phyloP scores from a whole-genome alignment of 495 filamentous ascomycete genomes.

The Aspergillus saccharolyticus region DNA sequence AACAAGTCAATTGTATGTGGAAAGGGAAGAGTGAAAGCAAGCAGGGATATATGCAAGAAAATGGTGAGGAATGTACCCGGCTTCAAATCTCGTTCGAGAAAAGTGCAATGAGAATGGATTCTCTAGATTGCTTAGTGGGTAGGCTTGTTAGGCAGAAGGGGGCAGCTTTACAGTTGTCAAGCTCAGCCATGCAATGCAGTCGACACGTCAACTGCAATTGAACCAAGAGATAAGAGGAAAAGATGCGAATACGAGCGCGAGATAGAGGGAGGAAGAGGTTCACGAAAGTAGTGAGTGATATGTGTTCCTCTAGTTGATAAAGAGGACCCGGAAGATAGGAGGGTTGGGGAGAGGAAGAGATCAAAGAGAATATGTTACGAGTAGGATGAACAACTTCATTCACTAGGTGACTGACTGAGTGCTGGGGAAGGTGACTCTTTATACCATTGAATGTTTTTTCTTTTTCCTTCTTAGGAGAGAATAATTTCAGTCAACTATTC shows the following conservation, averaged over 20 bases:
- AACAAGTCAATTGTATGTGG: too few species aligned
- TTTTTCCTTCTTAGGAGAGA: too few species aligned
- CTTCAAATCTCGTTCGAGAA: neutral
- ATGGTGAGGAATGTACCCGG: neutral
- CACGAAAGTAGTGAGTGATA: too few species aligned
- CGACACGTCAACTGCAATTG: constrained; percentile 7
- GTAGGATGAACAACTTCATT: neutral
- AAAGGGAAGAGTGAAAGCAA: neutral
- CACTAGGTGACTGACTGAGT: neutral
- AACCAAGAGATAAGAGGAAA: neutral
- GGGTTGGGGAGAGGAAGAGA: neutral
- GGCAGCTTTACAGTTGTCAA: neutral
- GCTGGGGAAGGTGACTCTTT: neutral
- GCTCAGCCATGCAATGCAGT: constrained; percentile 10
- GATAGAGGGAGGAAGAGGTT: too few species aligned
- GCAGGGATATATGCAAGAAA: neutral
- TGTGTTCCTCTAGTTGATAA: too few species aligned
- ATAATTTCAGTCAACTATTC: neutral
- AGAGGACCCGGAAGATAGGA: too few species aligned
- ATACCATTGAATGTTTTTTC: neutral
- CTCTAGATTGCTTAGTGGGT: neutral
- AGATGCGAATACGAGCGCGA: neutral
- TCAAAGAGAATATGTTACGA: neutral
- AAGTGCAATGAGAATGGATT: neutral
- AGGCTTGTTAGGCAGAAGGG: neutral